Conservation (phyloP, 2,329 filamentous ascomycete species). For the Penicillium sp. region DNA sequence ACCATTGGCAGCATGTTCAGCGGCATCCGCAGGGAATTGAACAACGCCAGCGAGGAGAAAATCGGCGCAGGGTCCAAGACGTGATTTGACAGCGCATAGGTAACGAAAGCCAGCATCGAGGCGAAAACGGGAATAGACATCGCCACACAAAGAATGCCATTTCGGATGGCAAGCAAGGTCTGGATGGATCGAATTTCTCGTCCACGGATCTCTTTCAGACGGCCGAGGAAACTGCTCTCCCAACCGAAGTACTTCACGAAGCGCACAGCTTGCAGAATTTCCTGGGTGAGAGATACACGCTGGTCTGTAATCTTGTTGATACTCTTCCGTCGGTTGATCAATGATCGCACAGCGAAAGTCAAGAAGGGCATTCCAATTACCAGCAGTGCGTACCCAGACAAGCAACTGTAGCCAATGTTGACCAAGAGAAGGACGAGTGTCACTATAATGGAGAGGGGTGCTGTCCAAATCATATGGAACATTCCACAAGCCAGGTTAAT, state of each 20-base stretch:
- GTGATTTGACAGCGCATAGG: slow-evolving; percentile 64
- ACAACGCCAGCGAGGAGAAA: slow-evolving; percentile 90
- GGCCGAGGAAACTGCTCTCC: slow-evolving; percentile 81
- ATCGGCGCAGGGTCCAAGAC: slow-evolving; percentile 70
- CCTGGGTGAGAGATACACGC: slow-evolving; percentile 84
- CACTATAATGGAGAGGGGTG: slow-evolving; percentile 73
- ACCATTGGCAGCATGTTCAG: slow-evolving; percentile 86
- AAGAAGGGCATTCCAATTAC: slow-evolving; percentile 75
- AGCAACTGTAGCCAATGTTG: slow-evolving; percentile 85
- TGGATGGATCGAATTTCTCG: slow-evolving; percentile 83
- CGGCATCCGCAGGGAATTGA: slow-evolving; percentile 87
- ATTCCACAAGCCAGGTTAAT: slow-evolving; percentile 84
- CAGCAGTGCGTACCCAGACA: slow-evolving; percentile 82
- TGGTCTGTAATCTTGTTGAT: slow-evolving; percentile 97
- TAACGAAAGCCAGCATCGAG: slow-evolving; percentile 93
- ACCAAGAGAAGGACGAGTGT: slow-evolving; percentile 77
- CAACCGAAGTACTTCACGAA: slow-evolving; percentile 98
- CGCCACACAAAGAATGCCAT: slow-evolving; percentile 78
- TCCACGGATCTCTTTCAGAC: slow-evolving; percentile 69
- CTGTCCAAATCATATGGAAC: slow-evolving; percentile 89
- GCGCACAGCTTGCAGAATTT: slow-evolving; percentile 84
- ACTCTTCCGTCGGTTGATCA: slow-evolving; percentile 70
- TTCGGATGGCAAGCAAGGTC: slow-evolving; percentile 75
- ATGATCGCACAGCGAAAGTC: slow-evolving; percentile 69
- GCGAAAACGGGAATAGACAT: slow-evolving; percentile 87